Base-by-base conservation (phyloP, 345 rosid species). In the Lepidium africanum region DNA sequence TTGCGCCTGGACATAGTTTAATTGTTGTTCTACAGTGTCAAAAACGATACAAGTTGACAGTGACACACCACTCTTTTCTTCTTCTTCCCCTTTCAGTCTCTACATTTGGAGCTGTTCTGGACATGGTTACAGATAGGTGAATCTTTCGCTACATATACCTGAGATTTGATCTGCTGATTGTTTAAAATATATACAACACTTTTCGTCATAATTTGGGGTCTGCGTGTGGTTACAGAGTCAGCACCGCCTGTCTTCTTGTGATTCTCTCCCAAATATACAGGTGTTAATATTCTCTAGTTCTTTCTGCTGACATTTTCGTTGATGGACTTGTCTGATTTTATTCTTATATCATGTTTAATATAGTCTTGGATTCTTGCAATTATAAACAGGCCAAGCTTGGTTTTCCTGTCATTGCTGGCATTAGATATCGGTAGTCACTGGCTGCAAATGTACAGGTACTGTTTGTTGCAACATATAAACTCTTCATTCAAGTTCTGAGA, bases 81-180 rank as follows among this genome's bases (percentile, higher is more conserved):
- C 46, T 49, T 33, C 71, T 56, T 60, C 65, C 13, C 60, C 33
- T 37, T 77, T 48, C 86, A 93, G 96, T 91, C 57, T 93, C 97
- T 17, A 93, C 98, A 16, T 88, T 93, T 78, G 98, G 96, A 81
- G 98, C 97, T 69, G 91, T 93, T 66, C 75, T 93, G 72, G 98
- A 93, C 79, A 93, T 93, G 96, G 87, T 93, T 63, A 88, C 97
- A 5, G 98, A 93, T 75, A 90, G 98, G 98, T 93, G 52, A 23
- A 47, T 50, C 38, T 73, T 67, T 33, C 17, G 2, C 53, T 59
- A 17, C 45, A 46, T 62, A 45, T 36, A 35, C 52, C 16, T 3
- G 14, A 52, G 17, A 23, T 33, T 27, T 27, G 35, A 32, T 3
- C 12, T 58, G 54, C 47, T 23, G 56, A 23, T 48, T 33, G 13